Percentiles rank a stretch among this genome's conserved stretches.
These are phyloP conservation scores for Colletotrichum sp. DNA, from an alignment of 2,329 filamentous ascomycete genomes.

Conservation along the genomic window DNA sequence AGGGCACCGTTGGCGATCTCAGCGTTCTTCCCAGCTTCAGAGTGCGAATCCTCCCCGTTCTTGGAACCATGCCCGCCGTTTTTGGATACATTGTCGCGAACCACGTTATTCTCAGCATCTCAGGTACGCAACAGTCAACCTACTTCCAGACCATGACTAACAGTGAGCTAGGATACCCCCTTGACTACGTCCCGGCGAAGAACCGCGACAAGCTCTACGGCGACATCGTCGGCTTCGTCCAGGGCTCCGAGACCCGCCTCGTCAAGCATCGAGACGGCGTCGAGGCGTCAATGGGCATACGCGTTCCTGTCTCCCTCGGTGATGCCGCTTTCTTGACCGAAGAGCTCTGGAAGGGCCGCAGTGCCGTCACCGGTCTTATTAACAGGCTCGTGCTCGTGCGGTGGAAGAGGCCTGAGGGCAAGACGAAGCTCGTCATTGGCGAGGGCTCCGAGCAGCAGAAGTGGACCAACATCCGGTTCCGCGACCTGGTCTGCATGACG, in stretches of 20 bases:
- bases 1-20: conserved; percentile 84
- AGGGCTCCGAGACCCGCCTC: conserved; percentile 75
- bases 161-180: conserved; percentile 72
- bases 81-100: conserved; percentile 94
- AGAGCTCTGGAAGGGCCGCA: conserved; percentile 85
- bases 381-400: conserved; percentile 81
- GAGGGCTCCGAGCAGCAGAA: conserved; percentile 76
- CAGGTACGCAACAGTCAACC: conserved; percentile 35
- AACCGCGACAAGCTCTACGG: conserved; percentile 92
- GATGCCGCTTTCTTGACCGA: conserved; percentile 91
- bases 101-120: conserved; percentile 84
- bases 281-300: conserved; percentile 67
- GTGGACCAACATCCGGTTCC: conserved; percentile 69
- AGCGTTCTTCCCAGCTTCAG: conserved; percentile 91
- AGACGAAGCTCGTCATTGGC: conserved; percentile 66
- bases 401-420: conserved; percentile 72
- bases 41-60: conserved; percentile 90
- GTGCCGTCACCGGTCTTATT: conserved; percentile 79
- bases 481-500: conserved; percentile 87
- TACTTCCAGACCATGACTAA: not conserved
- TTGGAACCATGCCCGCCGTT: conserved; percentile 96
- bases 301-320: conserved; percentile 76
- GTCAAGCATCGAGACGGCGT: conserved; percentile 41
- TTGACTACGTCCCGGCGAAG: conserved; percentile 82
- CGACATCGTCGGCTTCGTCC: conserved; percentile 75